Conservation (phyloP, 208 protist species). For the Angomonas ambiguus region DNA sequence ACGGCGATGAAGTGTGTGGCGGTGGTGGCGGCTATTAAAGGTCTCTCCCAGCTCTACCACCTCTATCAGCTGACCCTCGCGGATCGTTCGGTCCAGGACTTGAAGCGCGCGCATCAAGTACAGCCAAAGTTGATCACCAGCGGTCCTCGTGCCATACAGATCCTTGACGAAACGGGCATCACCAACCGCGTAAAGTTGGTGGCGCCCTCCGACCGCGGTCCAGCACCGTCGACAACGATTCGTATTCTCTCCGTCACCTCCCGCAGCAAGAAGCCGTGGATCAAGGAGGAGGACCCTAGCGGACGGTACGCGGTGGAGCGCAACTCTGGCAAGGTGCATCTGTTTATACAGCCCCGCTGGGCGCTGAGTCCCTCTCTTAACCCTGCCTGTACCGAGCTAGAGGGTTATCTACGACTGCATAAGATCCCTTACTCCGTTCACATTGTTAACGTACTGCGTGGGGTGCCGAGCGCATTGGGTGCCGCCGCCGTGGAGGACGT, state of each 20-base stretch:
- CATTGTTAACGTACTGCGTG: background rate
- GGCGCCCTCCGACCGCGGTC: background rate
- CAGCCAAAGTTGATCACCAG: background rate
- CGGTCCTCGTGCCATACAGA: background rate
- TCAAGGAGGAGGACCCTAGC: background rate
- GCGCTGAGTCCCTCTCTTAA: slow-evolving; percentile 9
- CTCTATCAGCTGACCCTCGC: background rate
- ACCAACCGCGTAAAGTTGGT: background rate
- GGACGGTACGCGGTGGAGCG: slow-evolving; percentile 1
- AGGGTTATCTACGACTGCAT: slow-evolving; percentile 24
- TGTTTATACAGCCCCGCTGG: slow-evolving; percentile 21
- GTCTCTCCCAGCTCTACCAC: background rate
- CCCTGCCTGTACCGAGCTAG: slow-evolving; percentile 13
- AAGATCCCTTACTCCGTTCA: slow-evolving; percentile 18
- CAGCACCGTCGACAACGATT: slow-evolving; percentile 8
- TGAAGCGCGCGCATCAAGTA: background rate
- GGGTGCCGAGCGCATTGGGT: slow-evolving; percentile 7
- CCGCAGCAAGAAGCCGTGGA: slow-evolving; percentile 3
- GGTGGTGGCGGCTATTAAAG: background rate
- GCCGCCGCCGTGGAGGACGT: background rate
- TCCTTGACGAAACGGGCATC: background rate
- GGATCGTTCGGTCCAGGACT: background rate
- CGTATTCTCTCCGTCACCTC: slow-evolving; percentile 21
- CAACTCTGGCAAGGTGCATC: slow-evolving; percentile 18
- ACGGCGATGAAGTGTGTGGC: background rate